Percentiles rank a stretch among this genome's conserved stretches.
These are phyloP conservation scores for Trametes meyenii DNA, from an alignment of 768 basidiomycete species.

Conservation along the genomic window DNA sequence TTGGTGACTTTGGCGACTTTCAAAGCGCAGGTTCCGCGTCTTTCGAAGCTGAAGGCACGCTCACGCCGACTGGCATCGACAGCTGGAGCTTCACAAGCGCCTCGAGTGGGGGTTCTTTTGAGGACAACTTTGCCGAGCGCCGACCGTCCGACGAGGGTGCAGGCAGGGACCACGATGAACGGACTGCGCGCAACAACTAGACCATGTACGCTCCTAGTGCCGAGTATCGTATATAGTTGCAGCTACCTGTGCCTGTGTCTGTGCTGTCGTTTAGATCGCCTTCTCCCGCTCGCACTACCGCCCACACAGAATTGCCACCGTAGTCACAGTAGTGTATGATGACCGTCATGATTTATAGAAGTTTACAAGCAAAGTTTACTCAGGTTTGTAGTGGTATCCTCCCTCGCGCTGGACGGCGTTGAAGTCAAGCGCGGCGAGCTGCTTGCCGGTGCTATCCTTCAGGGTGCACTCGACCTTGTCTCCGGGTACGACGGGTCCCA, in stretches of 20 bases:
- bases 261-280: conserved; percentile 17
- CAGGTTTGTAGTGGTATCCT: conserved; percentile 59
- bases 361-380: conserved; percentile 2
- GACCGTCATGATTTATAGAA: conserved; percentile 7
- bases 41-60: conserved; percentile 26
- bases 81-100: conserved; percentile 38
- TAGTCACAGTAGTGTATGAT: conserved; percentile 17
- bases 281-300: neutral
- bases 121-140: conserved; percentile 26
- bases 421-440: conserved; percentile 67
- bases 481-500: conserved; percentile 74
- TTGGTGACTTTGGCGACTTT: conserved; percentile 76
- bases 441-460: conserved; percentile 53
- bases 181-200: conserved; percentile 30
- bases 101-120: conserved; percentile 31
- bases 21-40: conserved; percentile 52
- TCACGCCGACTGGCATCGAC: conserved; percentile 31
- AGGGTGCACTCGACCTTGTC: conserved; percentile 81
- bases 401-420: conserved; percentile 65
- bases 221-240: conserved; percentile 8
- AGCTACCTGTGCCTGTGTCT: conserved; percentile 5
- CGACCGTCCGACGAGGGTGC: conserved; percentile 17
- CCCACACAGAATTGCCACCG: neutral
- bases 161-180: conserved; percentile 27
- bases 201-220: neutral